These are phyloP conservation scores for Lecanicillium sp. DNA, from an alignment of 2,329 filamentous ascomycete species.

Conservation along the genomic window DNA sequence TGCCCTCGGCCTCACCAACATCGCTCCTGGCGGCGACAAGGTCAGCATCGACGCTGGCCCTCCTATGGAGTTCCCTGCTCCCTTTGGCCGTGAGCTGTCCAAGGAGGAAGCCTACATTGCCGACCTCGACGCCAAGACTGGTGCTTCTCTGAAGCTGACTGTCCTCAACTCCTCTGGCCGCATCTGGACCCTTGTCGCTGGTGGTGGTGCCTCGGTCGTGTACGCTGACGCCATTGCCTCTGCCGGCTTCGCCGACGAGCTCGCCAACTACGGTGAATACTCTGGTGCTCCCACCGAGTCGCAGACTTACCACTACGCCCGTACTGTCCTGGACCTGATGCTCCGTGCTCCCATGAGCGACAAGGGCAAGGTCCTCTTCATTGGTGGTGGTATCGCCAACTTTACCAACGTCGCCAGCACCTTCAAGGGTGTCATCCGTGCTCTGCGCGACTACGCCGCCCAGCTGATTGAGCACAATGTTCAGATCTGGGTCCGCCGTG, in stretches of 20 bases:
- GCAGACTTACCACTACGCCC: slow-evolving; percentile 98
- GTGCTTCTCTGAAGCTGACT: slow-evolving; percentile 96
- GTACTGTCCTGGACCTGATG: slow-evolving; percentile 95
- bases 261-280: slow-evolving; percentile 99
- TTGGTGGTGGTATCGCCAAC: slow-evolving; percentile 99
- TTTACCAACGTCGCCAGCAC: slow-evolving; percentile 99
- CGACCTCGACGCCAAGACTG: slow-evolving; percentile 97
- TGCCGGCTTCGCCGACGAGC: slow-evolving; percentile 86
- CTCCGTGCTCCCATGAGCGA: slow-evolving; percentile 76
- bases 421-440: slow-evolving; percentile 99
- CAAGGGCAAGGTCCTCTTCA: slow-evolving; percentile 98
- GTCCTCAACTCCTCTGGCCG: slow-evolving; percentile 87
- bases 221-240: slow-evolving; percentile 98
- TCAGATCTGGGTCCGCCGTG: slow-evolving; percentile 87
- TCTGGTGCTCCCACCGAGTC: slow-evolving; percentile 97
- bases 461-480: slow-evolving; percentile 92
- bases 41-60: slow-evolving; percentile 93
- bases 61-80: slow-evolving; percentile 97
- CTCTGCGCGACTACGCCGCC: slow-evolving; percentile 80
- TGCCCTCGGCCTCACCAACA: slow-evolving; percentile 72
- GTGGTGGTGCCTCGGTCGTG: slow-evolving; percentile 98
- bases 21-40: slow-evolving; percentile 59
- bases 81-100: slow-evolving; percentile 94
- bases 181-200: slow-evolving; percentile 96
- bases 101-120: slow-evolving; percentile 99